phyloP scores from a whole-genome alignment of 305 asterid genomes.

The Fraxinus floribunda region DNA sequence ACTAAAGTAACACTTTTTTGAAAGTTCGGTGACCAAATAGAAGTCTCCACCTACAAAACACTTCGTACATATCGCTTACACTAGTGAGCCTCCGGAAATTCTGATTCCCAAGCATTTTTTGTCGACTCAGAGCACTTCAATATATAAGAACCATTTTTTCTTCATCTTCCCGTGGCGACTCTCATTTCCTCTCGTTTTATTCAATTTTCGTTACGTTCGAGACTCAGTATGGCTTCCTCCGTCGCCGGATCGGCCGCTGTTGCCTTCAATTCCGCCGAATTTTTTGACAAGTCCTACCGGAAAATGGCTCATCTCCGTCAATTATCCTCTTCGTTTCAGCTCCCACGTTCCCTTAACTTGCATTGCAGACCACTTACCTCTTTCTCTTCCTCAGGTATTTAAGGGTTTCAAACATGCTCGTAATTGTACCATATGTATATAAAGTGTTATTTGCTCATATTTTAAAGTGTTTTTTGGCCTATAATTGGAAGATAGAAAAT shows the following conservation, averaged over 20 bases:
- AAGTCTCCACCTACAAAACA: neutral
- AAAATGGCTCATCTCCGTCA: conserved; percentile 18
- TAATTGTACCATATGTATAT: neutral
- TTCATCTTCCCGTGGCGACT: conserved; percentile 19
- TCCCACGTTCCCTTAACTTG: conserved; percentile 25
- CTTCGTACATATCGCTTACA: conserved; percentile 25
- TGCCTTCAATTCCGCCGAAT: conserved; percentile 26
- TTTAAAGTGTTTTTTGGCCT: neutral
- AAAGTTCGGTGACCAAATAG: neutral
- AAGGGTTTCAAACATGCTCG: neutral
- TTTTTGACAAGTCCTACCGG: conserved; percentile 3
- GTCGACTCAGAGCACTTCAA: neutral
- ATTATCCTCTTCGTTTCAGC: conserved; percentile 26
- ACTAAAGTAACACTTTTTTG: neutral
- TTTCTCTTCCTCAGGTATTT: conserved; percentile 34
- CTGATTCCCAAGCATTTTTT: conserved; percentile 13
- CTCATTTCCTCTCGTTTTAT: conserved; percentile 3
- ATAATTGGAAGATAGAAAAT: neutral
- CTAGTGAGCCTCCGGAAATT: conserved; percentile 23
- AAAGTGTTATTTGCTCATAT: neutral
- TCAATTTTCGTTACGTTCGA: conserved; percentile 7
- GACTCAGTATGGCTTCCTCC: conserved; percentile 29
- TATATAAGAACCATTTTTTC: neutral
- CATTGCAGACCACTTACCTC: conserved; percentile 52
- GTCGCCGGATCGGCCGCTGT: conserved; percentile 32